Base-by-base conservation (phyloP, 169 alveolate species). In the Eimeria maxima region DNA sequence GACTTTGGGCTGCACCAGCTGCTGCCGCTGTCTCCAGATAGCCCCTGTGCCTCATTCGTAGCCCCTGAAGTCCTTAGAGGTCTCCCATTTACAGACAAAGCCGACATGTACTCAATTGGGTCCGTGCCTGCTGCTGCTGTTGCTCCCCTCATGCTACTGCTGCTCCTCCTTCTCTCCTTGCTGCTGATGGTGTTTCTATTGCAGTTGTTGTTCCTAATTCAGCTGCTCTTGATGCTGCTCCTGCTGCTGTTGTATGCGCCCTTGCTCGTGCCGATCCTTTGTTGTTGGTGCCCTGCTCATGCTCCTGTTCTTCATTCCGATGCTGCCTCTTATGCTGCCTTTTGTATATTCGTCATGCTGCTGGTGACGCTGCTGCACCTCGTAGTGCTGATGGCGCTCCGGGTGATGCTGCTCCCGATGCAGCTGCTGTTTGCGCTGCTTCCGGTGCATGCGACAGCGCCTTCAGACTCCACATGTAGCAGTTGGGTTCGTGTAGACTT, bases 71-170 rank as follows among this genome's bases (percentile, higher is more conserved):
- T 81, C 33, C 71, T 7, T 24, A 4, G 73, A 13, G 90, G 90
- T 18, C 71, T 50, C 45, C 67, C 67, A 2, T 81, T 81, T 71
- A 81, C 91, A 7, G 95, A 92, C 73, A 74, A 78, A 45, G 95
- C 95, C 0, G 95, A 92, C 83, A 92, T 92, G 90, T 92, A 92
- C 33, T 92, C 95, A 4, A 78, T 92, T 0, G 95, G 95, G 95
- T 92, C 45, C 29, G 95, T 10, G 0, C 45, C 16, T 86, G 93
- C 55, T 81, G 67, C 24, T 81, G 90, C 69, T 24, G 67, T 16
- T 81, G 73, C 90, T 81, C 60, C 16, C 60, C 16, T 53, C 60
- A 7, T 11, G 60, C 60, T 1, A 53, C 60, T 53, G 60, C 60
- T 53, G 60, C 20, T 53, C 6, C 60, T 14, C 60, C 60, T 14